phyloP scores from a whole-genome alignment of 805 yeast genomes.

The Saturnispora besseyi region DNA sequence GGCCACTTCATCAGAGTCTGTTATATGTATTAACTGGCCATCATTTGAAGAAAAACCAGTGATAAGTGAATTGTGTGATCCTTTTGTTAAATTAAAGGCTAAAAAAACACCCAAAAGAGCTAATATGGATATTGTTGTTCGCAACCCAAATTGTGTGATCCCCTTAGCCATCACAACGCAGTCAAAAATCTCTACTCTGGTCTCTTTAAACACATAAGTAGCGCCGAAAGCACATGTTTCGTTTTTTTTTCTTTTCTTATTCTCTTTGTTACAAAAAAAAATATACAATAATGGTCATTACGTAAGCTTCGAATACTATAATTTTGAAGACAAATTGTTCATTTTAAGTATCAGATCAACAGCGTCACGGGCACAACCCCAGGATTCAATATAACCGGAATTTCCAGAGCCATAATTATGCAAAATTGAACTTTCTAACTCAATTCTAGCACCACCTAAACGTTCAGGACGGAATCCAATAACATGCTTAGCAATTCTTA shows the following conservation, averaged over 20 bases:
- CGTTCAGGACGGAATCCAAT: conserved; percentile 70
- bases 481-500: conserved; percentile 42
- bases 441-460: conserved; percentile 44
- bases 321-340: neutral
- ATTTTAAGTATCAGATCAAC: conserved; percentile 4
- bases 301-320: neutral
- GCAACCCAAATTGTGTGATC: neutral
- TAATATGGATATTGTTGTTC: neutral
- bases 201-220: too few species aligned
- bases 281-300: neutral
- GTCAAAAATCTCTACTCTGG: neutral
- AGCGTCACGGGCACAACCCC: conserved; percentile 41
- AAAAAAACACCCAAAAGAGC: neutral
- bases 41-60: neutral
- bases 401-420: conserved; percentile 50
- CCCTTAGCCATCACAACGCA: neutral
- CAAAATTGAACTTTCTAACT: conserved; percentile 31
- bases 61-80: neutral
- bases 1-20: conserved; percentile 18
- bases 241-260: neutral
- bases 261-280: neutral
- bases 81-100: neutral
- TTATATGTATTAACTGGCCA: conserved; percentile 1
- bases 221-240: neutral
- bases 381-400: conserved; percentile 31